Evolutionary conservation across 108 stramenopile genomes (phyloP).

Genomic region (Aurantiochytrium sp.): DNA sequence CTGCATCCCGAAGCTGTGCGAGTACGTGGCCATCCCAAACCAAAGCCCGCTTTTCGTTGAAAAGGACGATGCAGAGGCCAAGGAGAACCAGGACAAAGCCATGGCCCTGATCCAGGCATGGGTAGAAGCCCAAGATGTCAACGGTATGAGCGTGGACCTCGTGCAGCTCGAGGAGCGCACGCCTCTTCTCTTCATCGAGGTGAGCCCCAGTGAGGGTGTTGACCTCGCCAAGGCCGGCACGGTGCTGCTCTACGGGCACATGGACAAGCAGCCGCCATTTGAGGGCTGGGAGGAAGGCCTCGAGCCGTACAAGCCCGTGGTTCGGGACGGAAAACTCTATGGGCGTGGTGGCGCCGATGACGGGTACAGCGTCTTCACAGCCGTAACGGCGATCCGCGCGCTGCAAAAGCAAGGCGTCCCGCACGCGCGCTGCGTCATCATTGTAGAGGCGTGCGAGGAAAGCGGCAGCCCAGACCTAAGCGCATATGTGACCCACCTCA

Average conservation of each 20-base stretch:
- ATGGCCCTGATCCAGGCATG: constrained; percentile 1
- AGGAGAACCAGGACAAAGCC: constrained; percentile 4
- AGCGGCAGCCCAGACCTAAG: background rate
- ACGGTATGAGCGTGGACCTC: background rate
- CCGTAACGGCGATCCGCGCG: background rate
- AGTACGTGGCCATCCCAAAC: background rate
- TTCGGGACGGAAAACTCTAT: background rate
- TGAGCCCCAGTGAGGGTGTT: background rate
- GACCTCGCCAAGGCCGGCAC: background rate
- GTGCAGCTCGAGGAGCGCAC: background rate
- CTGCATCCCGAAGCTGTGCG: background rate
- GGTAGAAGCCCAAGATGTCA: background rate
- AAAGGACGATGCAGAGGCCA: background rate
- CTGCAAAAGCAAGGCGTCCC: background rate
- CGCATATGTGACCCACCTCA: background rate
- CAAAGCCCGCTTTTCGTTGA: background rate
- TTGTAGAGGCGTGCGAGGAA: background rate
- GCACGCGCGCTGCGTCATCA: background rate
- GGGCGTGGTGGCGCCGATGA: constrained; percentile 1
- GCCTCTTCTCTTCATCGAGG: constrained; percentile 1
- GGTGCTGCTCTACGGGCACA: constrained; percentile 13
- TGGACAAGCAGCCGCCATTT: constrained; percentile 20
- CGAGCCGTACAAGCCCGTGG: background rate
- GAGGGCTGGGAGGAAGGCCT: constrained; percentile 4
- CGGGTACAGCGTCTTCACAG: background rate